These are phyloP conservation scores for Dentipellis fragilis DNA, from an alignment of 768 basidiomycete genomes.

Conservation along the genomic window DNA sequence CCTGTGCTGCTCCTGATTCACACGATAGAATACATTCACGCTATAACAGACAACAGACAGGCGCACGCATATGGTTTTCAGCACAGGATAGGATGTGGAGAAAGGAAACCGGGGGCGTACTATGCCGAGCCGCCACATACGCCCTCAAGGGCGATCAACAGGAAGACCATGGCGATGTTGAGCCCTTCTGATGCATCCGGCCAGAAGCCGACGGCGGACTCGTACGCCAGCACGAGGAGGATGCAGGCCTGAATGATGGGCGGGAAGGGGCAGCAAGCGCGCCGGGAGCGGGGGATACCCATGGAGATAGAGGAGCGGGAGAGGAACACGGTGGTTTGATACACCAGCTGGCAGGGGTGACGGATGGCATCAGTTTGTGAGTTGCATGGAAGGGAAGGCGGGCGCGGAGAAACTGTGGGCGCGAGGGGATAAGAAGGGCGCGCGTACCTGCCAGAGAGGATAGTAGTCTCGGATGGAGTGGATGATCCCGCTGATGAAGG, in stretches of 20 bases:
- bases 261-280: conserved; percentile 61
- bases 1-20: conserved; percentile 61
- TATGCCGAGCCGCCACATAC: conserved; percentile 90
- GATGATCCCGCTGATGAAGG: conserved; percentile 67
- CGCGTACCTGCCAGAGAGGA: conserved; percentile 80
- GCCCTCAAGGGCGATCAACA: conserved; percentile 80
- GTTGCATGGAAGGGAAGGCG: not conserved
- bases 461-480: conserved; percentile 87
- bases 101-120: conserved; percentile 35
- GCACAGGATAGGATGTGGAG: conserved; percentile 13
- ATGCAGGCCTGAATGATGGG: conserved; percentile 64
- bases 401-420: too few relatives aligned
- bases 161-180: conserved; percentile 57
- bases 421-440: conserved; percentile 4
- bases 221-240: conserved; percentile 49
- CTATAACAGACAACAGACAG: conserved; percentile 24
- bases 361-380: not conserved
- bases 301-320: conserved; percentile 87
- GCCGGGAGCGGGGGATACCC: conserved; percentile 67
- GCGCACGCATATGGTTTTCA: not conserved
- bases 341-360: conserved; percentile 47
- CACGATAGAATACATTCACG: conserved; percentile 78
- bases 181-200: conserved; percentile 28
- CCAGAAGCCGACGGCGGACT: conserved; percentile 64
- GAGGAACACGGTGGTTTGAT: conserved; percentile 86